Base-by-base conservation (phyloP, 306 rosid genomes). In the Prunus kanzakura region DNA sequence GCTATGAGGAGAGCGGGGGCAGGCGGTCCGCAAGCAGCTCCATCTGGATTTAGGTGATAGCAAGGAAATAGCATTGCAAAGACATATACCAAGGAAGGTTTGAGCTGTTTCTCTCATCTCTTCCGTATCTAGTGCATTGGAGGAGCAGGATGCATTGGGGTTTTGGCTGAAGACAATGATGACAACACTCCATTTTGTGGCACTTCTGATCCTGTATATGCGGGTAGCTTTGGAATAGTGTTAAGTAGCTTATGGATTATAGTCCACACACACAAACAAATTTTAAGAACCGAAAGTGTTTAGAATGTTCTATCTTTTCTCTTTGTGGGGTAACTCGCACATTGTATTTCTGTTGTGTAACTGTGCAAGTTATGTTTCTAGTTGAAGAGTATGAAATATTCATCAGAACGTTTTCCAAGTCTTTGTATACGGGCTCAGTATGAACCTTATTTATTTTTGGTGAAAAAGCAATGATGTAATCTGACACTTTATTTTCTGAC, bases 1-100 rank as follows among this genome's bases (percentile, higher is more conserved):
- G 96, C 96, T 62, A 75, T 3, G 82, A 84, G 90, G 87, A 87
- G 87, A 79, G 83, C 47, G 77, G 72, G 54, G 30, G 92, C 93
- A 22, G 90, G 88, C 75, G 76, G 74, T 80, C 88, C 97, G 4
- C 96, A 90, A 75, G 93, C 80, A 9, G 83, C 97, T 55, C 93
- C 97, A 25, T 88, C 97, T 6, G 97, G 99, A 75, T 60, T 88
- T 69, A 87, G 97, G 90, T 90, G 71, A 75, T 66, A 38, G 41
- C 75, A 19, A 19, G 67, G 50, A 51, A 54, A 64, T 38, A 38
- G 49, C 60, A 67, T 20, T 50, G 52, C 77, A 7, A 32, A 32
- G 30, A 63, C 20, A 23, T 8, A 19, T 38, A 23, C 8, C 14
- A 49, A 6, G 46, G 29, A 41, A 32, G 47, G 49, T 57, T 57